phyloP scores from a whole-genome alignment of 208 protist species.

The Plasmodiophora brassicae region DNA sequence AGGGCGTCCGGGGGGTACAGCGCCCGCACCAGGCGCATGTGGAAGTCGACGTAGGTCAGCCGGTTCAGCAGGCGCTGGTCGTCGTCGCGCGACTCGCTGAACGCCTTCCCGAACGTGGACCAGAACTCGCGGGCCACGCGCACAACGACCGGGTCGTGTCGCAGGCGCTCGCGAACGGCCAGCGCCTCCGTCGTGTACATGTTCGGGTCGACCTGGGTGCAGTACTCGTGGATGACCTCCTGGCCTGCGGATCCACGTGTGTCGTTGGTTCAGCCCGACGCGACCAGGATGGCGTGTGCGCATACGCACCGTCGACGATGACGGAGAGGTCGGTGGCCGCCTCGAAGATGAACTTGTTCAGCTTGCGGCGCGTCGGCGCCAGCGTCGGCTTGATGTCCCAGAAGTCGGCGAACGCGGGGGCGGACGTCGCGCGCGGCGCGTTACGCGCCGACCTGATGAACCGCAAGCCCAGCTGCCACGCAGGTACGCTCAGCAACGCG shows the following conservation, averaged over 20 bases:
- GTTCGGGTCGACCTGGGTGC: not conserved
- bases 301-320: not conserved
- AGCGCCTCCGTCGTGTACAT: constrained; percentile 3
- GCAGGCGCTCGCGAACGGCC: not conserved
- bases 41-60: not conserved
- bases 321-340: not conserved
- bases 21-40: not conserved
- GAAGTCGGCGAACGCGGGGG: constrained; percentile 13
- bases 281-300: not conserved
- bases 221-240: not conserved
- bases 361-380: not conserved
- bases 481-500: no score
- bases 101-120: not conserved
- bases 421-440: not conserved
- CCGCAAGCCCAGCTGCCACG: not conserved
- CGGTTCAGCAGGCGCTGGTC: not conserved
- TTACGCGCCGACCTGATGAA: not conserved
- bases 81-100: not conserved
- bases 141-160: not conserved
- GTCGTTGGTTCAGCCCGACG: not conserved
- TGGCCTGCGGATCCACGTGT: not conserved
- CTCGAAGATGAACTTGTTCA: constrained; percentile 22
- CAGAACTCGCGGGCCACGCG: not conserved
- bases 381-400: not conserved
- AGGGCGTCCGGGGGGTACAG: not conserved